phyloP scores from a whole-genome alignment of 345 rosid species.

The Raphanus sativus region DNA sequence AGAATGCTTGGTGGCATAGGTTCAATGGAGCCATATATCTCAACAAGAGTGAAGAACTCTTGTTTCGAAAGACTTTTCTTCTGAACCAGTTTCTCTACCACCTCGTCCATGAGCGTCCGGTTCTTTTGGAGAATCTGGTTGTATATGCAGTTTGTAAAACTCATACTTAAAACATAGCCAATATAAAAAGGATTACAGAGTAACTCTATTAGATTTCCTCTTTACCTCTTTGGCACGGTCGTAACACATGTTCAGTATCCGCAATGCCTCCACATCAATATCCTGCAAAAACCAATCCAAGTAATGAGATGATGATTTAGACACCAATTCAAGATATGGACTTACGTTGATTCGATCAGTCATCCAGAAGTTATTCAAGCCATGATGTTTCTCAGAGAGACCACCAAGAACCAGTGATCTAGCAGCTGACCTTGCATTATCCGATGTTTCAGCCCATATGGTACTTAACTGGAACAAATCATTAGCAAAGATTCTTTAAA shows the following conservation, averaged over 20 bases:
- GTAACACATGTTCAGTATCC: constrained; percentile 63
- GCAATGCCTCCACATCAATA: constrained; percentile 75
- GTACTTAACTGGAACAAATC: constrained; percentile 73
- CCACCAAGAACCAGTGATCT: constrained; percentile 83
- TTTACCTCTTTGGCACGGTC: constrained; percentile 81
- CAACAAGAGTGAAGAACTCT: constrained; percentile 66
- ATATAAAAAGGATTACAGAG: background rate
- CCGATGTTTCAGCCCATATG: constrained; percentile 96
- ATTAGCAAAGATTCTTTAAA: constrained; percentile 7
- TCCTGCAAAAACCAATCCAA: constrained; percentile 49
- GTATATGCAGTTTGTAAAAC: background rate
- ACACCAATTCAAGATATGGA: constrained; percentile 2
- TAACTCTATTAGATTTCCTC: no score
- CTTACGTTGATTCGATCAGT: constrained; percentile 80
- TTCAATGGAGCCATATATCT: constrained; percentile 59
- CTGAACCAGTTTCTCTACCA: constrained; percentile 62
- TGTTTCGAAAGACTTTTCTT: constrained; percentile 78
- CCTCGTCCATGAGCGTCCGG: constrained; percentile 63
- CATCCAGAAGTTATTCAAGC: constrained; percentile 74
- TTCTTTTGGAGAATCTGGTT: constrained; percentile 46
- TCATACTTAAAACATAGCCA: background rate
- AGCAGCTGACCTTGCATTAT: constrained; percentile 89
- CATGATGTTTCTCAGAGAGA: constrained; percentile 80
- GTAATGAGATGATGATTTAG: background rate
- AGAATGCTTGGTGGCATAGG: constrained; percentile 64